Evolutionary conservation across 495 filamentous ascomycete genomes (phyloP).

Genomic region (Cenococcum geophilum): DNA sequence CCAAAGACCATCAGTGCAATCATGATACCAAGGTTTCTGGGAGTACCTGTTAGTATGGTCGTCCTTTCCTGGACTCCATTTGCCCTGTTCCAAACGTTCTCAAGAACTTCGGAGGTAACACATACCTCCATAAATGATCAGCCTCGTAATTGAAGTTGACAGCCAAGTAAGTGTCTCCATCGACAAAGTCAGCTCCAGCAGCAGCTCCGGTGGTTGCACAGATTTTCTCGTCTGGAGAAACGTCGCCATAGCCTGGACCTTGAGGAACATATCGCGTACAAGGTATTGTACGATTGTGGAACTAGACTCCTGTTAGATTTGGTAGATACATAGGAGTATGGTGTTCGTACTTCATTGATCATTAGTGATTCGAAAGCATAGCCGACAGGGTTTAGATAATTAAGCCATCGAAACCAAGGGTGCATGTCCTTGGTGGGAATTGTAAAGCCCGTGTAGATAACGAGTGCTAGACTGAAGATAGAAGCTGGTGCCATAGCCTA

Average conservation of each 20-base stretch:
- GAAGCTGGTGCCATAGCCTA: constrained; percentile 15
- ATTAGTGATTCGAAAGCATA: constrained; percentile 25
- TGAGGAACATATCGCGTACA: constrained; percentile 14
- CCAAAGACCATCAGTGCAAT: no score
- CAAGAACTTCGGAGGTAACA: no score
- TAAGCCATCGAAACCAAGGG: constrained; percentile 26
- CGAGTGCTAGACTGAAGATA: constrained; percentile 61
- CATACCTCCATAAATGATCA: constrained; percentile 15
- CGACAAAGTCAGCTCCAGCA: constrained; percentile 1
- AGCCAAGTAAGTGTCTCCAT: constrained; percentile 11
- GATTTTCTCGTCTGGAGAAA: not conserved
- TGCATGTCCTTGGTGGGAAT: constrained; percentile 71
- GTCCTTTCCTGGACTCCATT: no score
- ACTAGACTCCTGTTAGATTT: no score
- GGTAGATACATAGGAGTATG: no score
- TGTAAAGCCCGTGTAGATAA: constrained; percentile 83
- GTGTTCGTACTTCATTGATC: constrained; percentile 27
- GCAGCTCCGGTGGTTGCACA: constrained; percentile 14
- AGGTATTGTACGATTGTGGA: constrained; percentile 14
- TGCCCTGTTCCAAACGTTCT: no score
- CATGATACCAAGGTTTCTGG: constrained; percentile 24
- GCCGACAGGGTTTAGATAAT: constrained; percentile 53
- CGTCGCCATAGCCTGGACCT: constrained; percentile 9
- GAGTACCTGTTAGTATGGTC: no score
- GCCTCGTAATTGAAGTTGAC: constrained; percentile 7